These are phyloP conservation scores for Pichia sp. DNA, from an alignment of 1,139 yeast species.

Conservation along the genomic window DNA sequence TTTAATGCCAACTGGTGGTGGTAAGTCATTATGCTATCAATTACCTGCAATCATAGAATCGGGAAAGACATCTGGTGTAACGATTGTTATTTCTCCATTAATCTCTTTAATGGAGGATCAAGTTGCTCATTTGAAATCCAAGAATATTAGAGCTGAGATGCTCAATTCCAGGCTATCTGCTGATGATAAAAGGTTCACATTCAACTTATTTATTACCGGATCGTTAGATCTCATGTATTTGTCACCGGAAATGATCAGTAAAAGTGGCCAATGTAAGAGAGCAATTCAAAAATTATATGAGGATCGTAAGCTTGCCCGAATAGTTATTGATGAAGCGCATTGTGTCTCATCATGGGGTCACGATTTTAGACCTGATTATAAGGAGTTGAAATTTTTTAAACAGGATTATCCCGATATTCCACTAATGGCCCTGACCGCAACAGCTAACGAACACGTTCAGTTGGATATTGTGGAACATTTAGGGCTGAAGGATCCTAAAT, in stretches of 20 bases:
- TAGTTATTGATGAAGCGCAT: slow-evolving; percentile 97
- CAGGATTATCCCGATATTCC: slow-evolving; percentile 71
- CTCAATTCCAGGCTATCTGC: slow-evolving; percentile 68
- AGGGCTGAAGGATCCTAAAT: slow-evolving; percentile 45
- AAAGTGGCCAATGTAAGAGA: slow-evolving; percentile 60
- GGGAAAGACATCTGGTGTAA: slow-evolving; percentile 74
- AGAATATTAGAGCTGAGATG: slow-evolving; percentile 77
- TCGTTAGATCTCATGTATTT: slow-evolving; percentile 70
- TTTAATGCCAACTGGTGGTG: slow-evolving; percentile 99
- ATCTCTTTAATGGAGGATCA: slow-evolving; percentile 98
- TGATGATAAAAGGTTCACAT: slow-evolving; percentile 56
- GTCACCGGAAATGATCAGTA: slow-evolving; percentile 92
- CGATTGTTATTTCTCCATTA: slow-evolving; percentile 89
- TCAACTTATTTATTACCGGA: slow-evolving; percentile 57
- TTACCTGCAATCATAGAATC: slow-evolving; percentile 77
- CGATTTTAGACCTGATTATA: slow-evolving; percentile 95
- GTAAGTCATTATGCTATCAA: slow-evolving; percentile 93
- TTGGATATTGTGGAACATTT: slow-evolving; percentile 77
- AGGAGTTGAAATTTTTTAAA: slow-evolving; percentile 69
- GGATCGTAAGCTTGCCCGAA: slow-evolving; percentile 58
- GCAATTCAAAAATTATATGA: slow-evolving; percentile 53
- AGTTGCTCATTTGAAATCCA: slow-evolving; percentile 65
- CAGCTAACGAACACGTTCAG: slow-evolving; percentile 89
- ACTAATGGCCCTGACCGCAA: slow-evolving; percentile 93
- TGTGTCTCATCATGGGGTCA: slow-evolving; percentile 99